A percentile compares a stretch with the other conserved stretches of the same genome.
Conservation (phyloP, 202 grass and related monocot genomes). For the Eragrostis tef region DNA sequence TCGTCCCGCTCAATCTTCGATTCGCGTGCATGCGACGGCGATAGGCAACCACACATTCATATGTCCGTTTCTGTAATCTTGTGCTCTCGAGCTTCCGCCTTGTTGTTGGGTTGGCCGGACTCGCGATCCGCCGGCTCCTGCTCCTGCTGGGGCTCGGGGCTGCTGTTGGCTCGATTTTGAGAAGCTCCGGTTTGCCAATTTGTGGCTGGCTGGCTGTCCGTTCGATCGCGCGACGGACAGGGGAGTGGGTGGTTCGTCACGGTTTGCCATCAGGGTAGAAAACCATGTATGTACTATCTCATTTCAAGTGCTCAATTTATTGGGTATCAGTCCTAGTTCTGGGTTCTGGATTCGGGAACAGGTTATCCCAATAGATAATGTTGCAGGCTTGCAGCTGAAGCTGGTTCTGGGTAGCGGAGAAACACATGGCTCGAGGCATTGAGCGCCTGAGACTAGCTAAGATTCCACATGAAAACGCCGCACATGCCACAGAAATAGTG, state of each 20-base stretch:
- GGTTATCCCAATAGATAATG: background rate
- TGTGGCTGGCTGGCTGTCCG: background rate
- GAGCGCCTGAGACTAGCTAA: background rate
- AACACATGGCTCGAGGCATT: too few species aligned
- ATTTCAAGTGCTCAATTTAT: background rate
- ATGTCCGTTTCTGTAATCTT: background rate
- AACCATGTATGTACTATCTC: background rate
- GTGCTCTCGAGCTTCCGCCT: background rate
- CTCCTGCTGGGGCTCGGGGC: background rate
- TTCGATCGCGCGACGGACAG: background rate
- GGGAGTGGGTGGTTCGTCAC: background rate
- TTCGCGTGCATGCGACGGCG: background rate
- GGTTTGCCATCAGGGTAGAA: background rate
- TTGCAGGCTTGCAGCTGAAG: background rate
- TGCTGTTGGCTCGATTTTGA: background rate
- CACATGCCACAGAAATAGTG: background rate
- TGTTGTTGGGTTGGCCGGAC: background rate
- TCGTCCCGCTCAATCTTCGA: background rate
- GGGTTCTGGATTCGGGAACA: background rate
- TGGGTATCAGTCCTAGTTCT: too few species aligned
- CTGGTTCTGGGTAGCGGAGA: too few species aligned
- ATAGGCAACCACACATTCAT: background rate
- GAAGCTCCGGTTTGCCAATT: background rate
- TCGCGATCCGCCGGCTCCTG: slow-evolving; percentile 15
- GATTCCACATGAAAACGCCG: background rate